phyloP scores from a whole-genome alignment of 2,329 filamentous ascomycete species.

The Colletotrichum sojae region DNA sequence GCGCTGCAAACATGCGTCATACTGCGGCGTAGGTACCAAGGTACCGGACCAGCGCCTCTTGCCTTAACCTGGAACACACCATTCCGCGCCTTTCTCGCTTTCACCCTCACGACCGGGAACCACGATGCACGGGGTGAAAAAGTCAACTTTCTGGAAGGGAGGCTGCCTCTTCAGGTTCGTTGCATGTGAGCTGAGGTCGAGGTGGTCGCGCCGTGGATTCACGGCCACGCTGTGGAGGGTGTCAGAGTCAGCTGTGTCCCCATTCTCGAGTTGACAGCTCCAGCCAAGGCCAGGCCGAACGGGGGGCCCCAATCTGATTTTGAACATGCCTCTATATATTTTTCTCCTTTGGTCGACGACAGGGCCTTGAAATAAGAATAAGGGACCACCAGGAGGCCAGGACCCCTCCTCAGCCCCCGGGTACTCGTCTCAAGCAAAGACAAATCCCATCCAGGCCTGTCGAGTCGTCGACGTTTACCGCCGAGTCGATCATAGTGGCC shows the following conservation, averaged over 20 bases:
- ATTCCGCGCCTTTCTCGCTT: conserved; percentile 17
- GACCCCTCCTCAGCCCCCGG: conserved; percentile 1
- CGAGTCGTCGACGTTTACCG: background rate
- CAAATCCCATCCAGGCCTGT: background rate
- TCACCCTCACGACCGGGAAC: background rate
- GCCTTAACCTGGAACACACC: conserved; percentile 27
- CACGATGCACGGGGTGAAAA: background rate
- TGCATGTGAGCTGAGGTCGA: conserved; percentile 6
- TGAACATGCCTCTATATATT: conserved; percentile 20
- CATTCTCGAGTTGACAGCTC: conserved; percentile 6
- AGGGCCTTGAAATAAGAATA: conserved; percentile 38
- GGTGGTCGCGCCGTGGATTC: background rate
- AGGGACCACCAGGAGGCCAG: conserved; percentile 30
- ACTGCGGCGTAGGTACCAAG: background rate
- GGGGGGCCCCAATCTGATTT: conserved; percentile 5
- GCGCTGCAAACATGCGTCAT: conserved; percentile 36
- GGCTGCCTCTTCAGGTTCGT: background rate
- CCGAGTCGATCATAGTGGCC: background rate
- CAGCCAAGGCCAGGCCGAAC: conserved; percentile 16
- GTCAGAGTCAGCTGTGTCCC: conserved; percentile 7
- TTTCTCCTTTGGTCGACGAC: background rate
- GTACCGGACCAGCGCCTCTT: background rate
- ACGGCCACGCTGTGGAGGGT: background rate
- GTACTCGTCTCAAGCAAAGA: conserved; percentile 23
- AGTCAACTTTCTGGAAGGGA: background rate